phyloP scores from a whole-genome alignment of 257 asterid species.

The Lavandula angustifolia region DNA sequence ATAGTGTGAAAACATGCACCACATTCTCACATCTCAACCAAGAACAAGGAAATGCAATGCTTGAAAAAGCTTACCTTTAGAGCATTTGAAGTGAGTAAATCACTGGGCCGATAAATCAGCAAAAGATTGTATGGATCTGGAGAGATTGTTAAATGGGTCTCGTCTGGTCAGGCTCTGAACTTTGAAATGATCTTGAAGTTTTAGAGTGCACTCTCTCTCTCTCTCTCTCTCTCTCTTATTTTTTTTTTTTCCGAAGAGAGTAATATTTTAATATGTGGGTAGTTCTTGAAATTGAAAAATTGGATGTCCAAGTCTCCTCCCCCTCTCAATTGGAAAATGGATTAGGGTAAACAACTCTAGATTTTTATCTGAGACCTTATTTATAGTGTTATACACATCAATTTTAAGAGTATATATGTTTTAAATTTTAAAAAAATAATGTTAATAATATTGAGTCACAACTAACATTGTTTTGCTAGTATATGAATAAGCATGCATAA shows the following conservation, averaged over 20 bases:
- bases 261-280: conserved; percentile 16
- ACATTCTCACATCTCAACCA: conserved; percentile 32
- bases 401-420: too few species aligned
- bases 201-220: conserved; percentile 34
- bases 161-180: conserved; percentile 30
- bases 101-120: conserved; percentile 35
- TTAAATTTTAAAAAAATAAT: too few species aligned
- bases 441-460: too few species aligned
- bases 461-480: too few species aligned
- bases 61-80: conserved; percentile 29
- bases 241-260: not conserved
- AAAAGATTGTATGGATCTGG: conserved; percentile 41
- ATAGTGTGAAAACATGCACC: conserved; percentile 36
- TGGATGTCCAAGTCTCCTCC: conserved; percentile 9
- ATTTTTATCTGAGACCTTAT: too few species aligned
- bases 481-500: too few species aligned
- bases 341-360: not conserved
- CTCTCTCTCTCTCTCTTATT: conserved; percentile 3
- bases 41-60: conserved; percentile 26
- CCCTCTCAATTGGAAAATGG: not conserved
- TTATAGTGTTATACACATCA: too few species aligned
- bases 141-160: conserved; percentile 31
- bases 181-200: conserved; percentile 45
- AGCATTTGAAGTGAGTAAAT: conserved; percentile 39
- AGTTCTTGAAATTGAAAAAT: conserved; percentile 38